Conservation (phyloP, 2,329 filamentous ascomycete genomes). For the Hypoxylon sp. region DNA sequence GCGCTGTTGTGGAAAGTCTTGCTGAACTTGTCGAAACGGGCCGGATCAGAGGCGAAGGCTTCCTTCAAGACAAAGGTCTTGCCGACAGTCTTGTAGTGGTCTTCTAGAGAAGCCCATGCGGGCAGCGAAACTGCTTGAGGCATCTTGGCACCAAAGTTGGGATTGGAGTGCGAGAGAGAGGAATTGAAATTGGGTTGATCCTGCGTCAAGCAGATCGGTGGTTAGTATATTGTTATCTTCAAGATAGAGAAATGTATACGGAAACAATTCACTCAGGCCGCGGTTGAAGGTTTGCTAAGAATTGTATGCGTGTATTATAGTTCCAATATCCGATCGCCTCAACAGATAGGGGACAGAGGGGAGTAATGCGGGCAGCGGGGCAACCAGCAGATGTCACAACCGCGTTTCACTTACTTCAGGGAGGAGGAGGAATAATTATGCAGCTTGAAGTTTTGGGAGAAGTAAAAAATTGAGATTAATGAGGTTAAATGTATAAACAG, state of each 20-base stretch:
- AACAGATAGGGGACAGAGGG: slow-evolving; percentile 1
- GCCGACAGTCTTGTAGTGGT: slow-evolving; percentile 88
- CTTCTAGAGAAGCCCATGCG: slow-evolving; percentile 91
- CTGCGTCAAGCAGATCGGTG: slow-evolving; percentile 18
- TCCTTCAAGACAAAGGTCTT: slow-evolving; percentile 94
- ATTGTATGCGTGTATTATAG: slow-evolving; percentile 17
- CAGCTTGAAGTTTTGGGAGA: not conserved
- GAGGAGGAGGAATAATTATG: slow-evolving; percentile 19
- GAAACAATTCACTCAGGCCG: not conserved
- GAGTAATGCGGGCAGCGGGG: slow-evolving; percentile 19
- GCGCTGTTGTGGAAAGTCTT: slow-evolving; percentile 85
- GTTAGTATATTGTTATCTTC: slow-evolving; percentile 16
- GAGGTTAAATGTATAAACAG: slow-evolving; percentile 22
- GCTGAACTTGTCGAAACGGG: slow-evolving; percentile 92
- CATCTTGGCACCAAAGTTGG: slow-evolving; percentile 65
- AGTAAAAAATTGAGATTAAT: not conserved
- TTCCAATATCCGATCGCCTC: slow-evolving; percentile 9
- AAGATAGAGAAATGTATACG: not conserved
- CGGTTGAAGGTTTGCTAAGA: not conserved
- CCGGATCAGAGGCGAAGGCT: slow-evolving; percentile 88
- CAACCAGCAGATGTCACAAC: slow-evolving; percentile 33
- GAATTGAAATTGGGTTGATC: slow-evolving; percentile 4
- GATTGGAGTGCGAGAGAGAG: slow-evolving; percentile 1
- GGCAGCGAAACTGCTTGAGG: slow-evolving; percentile 87
- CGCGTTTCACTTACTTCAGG: slow-evolving; percentile 38